Evolutionary conservation across 495 filamentous ascomycete genomes (phyloP).

Genomic region (Xylaria cubensis): DNA sequence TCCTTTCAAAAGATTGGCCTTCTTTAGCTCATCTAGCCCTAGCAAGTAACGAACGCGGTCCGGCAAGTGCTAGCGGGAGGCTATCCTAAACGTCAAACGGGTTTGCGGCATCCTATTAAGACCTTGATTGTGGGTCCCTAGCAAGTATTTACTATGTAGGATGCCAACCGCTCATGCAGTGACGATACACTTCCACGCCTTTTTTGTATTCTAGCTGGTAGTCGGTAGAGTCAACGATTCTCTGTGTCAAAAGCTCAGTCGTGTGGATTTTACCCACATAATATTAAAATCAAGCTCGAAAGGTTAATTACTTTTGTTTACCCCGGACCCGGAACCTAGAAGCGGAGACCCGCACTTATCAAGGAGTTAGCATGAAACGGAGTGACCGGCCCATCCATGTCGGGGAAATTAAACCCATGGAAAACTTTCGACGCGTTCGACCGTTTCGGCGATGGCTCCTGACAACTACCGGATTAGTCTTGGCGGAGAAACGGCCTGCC

Average conservation of each 20-base stretch:
- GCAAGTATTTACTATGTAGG: background rate
- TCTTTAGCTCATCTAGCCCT: background rate
- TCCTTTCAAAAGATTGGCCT: background rate
- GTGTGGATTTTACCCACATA: background rate
- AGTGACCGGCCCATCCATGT: conserved; percentile 12
- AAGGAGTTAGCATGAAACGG: conserved; percentile 3
- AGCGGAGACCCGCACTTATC: background rate
- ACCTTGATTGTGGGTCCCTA: background rate
- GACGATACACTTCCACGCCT: background rate
- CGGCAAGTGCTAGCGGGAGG: background rate
- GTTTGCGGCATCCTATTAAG: background rate
- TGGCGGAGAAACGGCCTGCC: conserved; percentile 10
- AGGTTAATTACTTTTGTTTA: background rate
- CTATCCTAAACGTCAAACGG: background rate
- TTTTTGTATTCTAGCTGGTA: background rate
- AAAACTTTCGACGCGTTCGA: conserved; percentile 6
- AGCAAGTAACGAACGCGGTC: background rate
- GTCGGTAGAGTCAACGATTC: background rate
- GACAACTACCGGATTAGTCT: conserved; percentile 20
- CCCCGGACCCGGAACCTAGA: background rate
- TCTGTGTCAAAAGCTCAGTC: background rate
- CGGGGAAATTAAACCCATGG: background rate
- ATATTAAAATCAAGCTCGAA: background rate
- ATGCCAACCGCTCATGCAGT: background rate
- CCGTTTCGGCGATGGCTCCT: background rate